Evolutionary conservation across 352 stramenopile genomes (phyloP).

Genomic region (Albugo laibachii): DNA sequence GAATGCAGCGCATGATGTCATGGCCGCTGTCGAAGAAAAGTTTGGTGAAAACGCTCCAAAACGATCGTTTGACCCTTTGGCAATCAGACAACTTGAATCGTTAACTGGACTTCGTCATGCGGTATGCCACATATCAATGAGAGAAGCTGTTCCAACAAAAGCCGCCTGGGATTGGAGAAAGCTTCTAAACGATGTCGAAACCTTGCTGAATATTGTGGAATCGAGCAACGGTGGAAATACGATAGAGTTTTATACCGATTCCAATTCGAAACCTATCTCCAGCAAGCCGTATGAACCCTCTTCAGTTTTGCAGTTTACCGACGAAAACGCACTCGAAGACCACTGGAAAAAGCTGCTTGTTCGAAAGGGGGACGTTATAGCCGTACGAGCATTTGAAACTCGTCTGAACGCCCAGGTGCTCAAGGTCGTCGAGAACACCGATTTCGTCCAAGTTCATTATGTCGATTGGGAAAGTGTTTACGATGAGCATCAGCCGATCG

Average conservation of each 20-base stretch:
- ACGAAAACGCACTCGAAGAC: background rate
- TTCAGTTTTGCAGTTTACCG: background rate
- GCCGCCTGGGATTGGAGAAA: conserved; percentile 69
- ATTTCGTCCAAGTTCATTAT: conserved; percentile 63
- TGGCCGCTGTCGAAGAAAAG: conserved; percentile 66
- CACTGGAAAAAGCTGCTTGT: conserved; percentile 48
- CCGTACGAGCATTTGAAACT: conserved; percentile 58
- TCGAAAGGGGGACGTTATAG: conserved; percentile 37
- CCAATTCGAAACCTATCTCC: background rate
- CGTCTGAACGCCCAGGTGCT: conserved; percentile 42
- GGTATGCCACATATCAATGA: conserved; percentile 35
- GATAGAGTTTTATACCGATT: background rate
- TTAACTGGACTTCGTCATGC: conserved; percentile 39
- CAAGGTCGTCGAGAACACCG: conserved; percentile 41
- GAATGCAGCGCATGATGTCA: conserved; percentile 81
- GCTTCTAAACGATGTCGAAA: conserved; percentile 50
- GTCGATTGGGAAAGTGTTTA: conserved; percentile 68
- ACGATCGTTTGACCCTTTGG: conserved; percentile 15
- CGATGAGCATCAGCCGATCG: conserved; percentile 52
- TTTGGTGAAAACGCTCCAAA: conserved; percentile 34
- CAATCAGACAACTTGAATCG: conserved; percentile 42
- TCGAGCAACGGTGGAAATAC: conserved; percentile 12
- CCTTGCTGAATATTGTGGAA: conserved; percentile 37
- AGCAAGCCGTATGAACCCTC: background rate
- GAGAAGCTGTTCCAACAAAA: conserved; percentile 41